phyloP scores from a whole-genome alignment of 2,329 filamentous ascomycete species.

The Huntiella abstrusa region DNA sequence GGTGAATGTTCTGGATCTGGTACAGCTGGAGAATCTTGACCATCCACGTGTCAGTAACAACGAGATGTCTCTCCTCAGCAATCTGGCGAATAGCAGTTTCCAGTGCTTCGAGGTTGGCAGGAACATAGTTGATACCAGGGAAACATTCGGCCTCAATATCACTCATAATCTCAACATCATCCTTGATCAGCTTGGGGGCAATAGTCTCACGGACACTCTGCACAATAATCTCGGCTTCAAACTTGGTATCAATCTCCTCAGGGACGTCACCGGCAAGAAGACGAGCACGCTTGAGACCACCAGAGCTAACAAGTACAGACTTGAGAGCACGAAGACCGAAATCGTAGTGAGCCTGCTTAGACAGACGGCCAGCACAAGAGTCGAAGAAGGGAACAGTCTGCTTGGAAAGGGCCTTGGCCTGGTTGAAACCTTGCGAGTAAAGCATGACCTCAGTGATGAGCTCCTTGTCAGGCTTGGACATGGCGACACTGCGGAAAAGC shows the following conservation, averaged over 20 bases:
- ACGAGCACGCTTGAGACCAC: constrained; percentile 77
- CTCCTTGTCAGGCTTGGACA: constrained; percentile 99
- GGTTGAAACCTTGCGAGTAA: constrained; percentile 96
- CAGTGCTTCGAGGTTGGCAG: constrained; percentile 65
- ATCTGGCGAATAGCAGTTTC: constrained; percentile 66
- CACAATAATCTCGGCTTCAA: constrained; percentile 94
- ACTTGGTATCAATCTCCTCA: constrained; percentile 21
- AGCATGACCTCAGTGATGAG: constrained; percentile 99
- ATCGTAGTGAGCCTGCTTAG: constrained; percentile 97
- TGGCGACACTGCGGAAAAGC: constrained; percentile 94
- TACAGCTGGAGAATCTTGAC: constrained; percentile 93
- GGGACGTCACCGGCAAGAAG: constrained; percentile 32
- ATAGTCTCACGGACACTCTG: constrained; percentile 98
- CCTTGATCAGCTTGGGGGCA: constrained; percentile 85
- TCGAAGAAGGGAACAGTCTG: constrained; percentile 98
- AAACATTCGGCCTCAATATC: constrained; percentile 71
- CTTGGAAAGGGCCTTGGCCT: constrained; percentile 82
- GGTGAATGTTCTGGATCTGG: constrained; percentile 93
- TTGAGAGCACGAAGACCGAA: constrained; percentile 95
- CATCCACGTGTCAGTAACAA: constrained; percentile 90
- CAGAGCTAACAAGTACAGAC: constrained; percentile 95
- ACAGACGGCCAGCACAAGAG: constrained; percentile 59
- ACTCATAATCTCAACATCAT: constrained; percentile 77
- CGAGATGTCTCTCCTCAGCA: constrained; percentile 67
- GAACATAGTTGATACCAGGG: constrained; percentile 81